Percentiles rank a stretch among this genome's conserved stretches.
Evolutionary conservation across 2,329 filamentous ascomycete genomes (phyloP).

Genomic region (Ascochyta fabae): DNA sequence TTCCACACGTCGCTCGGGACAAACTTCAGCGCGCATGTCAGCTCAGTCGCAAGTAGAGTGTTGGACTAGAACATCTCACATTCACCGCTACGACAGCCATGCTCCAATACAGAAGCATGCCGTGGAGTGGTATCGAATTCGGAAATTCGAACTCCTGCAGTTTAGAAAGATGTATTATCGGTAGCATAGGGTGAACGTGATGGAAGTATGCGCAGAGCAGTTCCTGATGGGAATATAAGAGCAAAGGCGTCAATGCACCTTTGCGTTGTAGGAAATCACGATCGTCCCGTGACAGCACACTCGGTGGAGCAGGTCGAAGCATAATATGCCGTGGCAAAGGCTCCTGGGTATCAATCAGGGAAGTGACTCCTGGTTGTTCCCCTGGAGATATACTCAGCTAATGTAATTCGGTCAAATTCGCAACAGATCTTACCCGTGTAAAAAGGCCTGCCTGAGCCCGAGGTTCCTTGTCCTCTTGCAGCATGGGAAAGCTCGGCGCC

Average conservation of each 20-base stretch:
- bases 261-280: conserved; percentile 9
- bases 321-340: conserved; percentile 12
- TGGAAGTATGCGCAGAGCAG: conserved; percentile 10
- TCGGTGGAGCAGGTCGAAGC: conserved; percentile 1
- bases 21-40: background rate
- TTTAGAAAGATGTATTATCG: conserved; percentile 1
- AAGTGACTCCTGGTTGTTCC: conserved; percentile 10
- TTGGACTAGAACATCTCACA: background rate
- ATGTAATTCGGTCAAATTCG: background rate
- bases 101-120: conserved; percentile 13
- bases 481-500: conserved; percentile 15
- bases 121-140: background rate
- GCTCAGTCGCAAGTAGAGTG: background rate
- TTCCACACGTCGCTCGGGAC: conserved; percentile 7
- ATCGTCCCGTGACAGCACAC: conserved; percentile 1
- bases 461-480: conserved; percentile 1
- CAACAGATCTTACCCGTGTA: conserved; percentile 2
- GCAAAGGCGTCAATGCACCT: conserved; percentile 1
- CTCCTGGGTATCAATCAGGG: conserved; percentile 7
- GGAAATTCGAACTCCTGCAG: background rate
- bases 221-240: conserved; percentile 1
- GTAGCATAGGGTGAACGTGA: conserved; percentile 10
- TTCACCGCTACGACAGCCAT: conserved; percentile 15
- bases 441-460: conserved; percentile 11
- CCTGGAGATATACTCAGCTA: background rate